Base-by-base conservation (phyloP, 2,329 filamentous ascomycete genomes). In the Fusarium torulosum region DNA sequence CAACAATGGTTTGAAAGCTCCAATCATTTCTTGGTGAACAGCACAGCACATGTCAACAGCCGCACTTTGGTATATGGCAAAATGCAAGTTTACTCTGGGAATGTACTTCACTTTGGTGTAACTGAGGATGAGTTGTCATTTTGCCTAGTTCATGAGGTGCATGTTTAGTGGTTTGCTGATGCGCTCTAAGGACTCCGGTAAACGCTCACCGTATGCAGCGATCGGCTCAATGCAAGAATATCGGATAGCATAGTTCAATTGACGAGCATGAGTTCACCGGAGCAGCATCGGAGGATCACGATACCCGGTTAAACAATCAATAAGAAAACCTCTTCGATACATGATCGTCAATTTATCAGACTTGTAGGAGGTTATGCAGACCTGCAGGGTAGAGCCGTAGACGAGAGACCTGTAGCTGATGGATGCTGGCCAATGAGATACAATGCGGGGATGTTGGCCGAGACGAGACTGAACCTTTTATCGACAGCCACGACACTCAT, bases 401-500 rank as follows among this genome's bases (percentile, higher is more conserved):
- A 29, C 27, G 29, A 53, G 40, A 46, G 29, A 40, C 40, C 37
- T 41, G 53, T 38, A 60, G 53, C 57, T 35, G 23, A 51, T 19
- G n/a, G 21, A 47, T 20, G 35, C 31, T 21, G 43, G 33, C 71
- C 71, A 73, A 72, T 72, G 29, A 59, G 27, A 50, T 10, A 25
- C 15, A 55, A 65, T 51, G 69, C 62, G 71, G 71, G 70, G 67
- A 53, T 63, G 43, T 67, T 58, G 50, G 38, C 37, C 47, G 63
- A 67, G 61, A 51, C 44, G 45, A 53, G 44, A 53, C 58, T 63
- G 71, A 75, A 66, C 81, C 81, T 81, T 79, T 82, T 76, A 80
- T 77, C 74, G 77, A 75, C 75, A 81, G 81, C 82, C 82, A 84
- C 82, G 82, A 83, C 81, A 80, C 64, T 77, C 75, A 56, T 82